Base-by-base conservation (phyloP, 208 protist genomes). In the Leishmania aethiopica region DNA sequence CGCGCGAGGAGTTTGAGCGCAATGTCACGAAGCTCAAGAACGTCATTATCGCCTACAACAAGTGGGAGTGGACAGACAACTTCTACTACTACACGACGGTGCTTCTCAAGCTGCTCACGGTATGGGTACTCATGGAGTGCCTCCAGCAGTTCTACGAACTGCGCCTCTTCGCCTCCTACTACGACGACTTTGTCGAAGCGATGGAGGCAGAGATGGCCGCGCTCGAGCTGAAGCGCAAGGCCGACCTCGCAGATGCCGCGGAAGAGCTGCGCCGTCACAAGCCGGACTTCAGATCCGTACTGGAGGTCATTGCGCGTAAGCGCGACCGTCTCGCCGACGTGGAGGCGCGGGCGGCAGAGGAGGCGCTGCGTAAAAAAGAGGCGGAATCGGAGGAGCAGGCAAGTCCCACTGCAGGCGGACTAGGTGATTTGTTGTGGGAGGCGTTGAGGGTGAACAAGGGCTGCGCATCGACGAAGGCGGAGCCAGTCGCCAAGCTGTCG, bases 51-150 rank as follows among this genome's bases (percentile, higher is more conserved):
- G 83, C 83, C 28, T 97, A 96, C 87, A 91, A 83, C 60, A 90
- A 86, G 79, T 97, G 95, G 93, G 93, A 97, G 80, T 84, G 93
- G 7, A 94, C 90, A 10, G 95, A 97, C 79, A 95, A 97, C 73
- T 89, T 96, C 75, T 97, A 97, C 85, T 90, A 91, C 82, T 96
- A 96, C 81, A 80, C 86, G 25, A 96, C 92, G 0, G 80, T 96
- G 35, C 57, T 89, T 2, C 81, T 97, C 32, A 92, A 96, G 74
- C 3, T 94, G 10, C 77, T 95, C 4, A 95, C 93, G 15, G 47
- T 91, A 45, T 96, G 89, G 91, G 85, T 93, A 19, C 70, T 93
- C 37, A 92, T 96, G 87, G 93, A 97, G 70, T 92, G 88, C 45
- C 32, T 96, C 49, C 92, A 97, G 67, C 92, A 96, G 85, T 95